A percentile compares a stretch with the other conserved stretches of the same genome.
Conservation (phyloP, 1,139 yeast species). For the Debaryomyces psychrophilus region DNA sequence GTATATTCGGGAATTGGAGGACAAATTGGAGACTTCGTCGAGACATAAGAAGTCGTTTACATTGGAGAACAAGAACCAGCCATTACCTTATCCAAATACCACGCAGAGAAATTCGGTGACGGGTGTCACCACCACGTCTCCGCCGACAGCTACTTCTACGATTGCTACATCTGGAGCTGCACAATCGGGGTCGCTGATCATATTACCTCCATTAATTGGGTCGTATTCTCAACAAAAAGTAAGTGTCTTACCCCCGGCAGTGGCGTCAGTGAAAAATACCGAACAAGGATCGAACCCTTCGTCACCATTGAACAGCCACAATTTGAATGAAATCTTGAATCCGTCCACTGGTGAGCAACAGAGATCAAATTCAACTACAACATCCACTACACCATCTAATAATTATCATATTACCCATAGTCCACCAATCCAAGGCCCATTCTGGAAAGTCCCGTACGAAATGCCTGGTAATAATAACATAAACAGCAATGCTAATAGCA, state of each 20-base stretch:
- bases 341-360: conserved; percentile 10
- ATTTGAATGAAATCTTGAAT: conserved; percentile 16
- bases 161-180: conserved; percentile 10
- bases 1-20: conserved; percentile 50
- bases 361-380: conserved; percentile 14
- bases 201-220: conserved; percentile 20
- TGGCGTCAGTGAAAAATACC: conserved; percentile 14
- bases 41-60: conserved; percentile 6
- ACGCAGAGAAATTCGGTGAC: not conserved
- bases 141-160: conserved; percentile 14
- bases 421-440: conserved; percentile 50
- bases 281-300: conserved; percentile 22
- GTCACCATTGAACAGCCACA: conserved; percentile 22
- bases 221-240: conserved; percentile 14
- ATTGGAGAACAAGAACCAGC: conserved; percentile 15
- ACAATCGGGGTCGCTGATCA: conserved; percentile 16
- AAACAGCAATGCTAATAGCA: conserved; percentile 8
- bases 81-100: conserved; percentile 6
- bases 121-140: conserved; percentile 9
- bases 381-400: conserved; percentile 6
- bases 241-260: conserved; percentile 13
- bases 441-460: conserved; percentile 56
- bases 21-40: conserved; percentile 26
- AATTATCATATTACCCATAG: conserved; percentile 21
- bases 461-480: conserved; percentile 35